Conservation (phyloP, 1,284 basidiomycete genomes). For the Ceratorhiza oryzae-sativae region DNA sequence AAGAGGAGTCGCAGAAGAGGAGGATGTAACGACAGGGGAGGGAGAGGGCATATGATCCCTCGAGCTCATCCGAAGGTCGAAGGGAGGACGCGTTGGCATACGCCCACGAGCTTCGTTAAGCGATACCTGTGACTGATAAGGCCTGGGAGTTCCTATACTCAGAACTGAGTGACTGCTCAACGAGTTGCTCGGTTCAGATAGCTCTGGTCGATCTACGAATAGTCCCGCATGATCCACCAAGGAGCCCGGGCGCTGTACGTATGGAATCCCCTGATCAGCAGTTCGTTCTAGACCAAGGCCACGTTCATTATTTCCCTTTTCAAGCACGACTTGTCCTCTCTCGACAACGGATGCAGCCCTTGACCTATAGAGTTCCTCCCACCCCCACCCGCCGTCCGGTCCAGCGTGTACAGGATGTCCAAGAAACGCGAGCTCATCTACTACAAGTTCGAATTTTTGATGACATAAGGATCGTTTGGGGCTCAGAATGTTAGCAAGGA, state of each 20-base stretch:
- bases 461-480: conserved; percentile 86
- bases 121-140: conserved; percentile 1
- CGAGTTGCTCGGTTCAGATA: neutral
- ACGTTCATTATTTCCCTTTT: conserved; percentile 4
- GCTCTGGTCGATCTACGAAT: conserved; percentile 9
- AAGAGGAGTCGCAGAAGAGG: conserved; percentile 16
- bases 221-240: conserved; percentile 11
- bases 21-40: conserved; percentile 11
- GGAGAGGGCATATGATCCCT: conserved; percentile 18
- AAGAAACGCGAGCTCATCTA: conserved; percentile 93
- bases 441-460: conserved; percentile 90
- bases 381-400: conserved; percentile 70
- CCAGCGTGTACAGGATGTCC: conserved; percentile 92
- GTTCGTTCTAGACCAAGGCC: conserved; percentile 11
- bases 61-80: conserved; percentile 28
- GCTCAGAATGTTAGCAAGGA: conserved; percentile 82
- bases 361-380: conserved; percentile 43
- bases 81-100: conserved; percentile 25
- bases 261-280: conserved; percentile 3
- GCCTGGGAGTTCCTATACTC: neutral
- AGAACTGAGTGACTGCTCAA: neutral
- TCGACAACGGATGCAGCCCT: conserved; percentile 24
- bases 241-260: conserved; percentile 8
- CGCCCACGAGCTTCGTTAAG: conserved; percentile 19
- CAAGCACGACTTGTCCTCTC: neutral